Evolutionary conservation across 495 filamentous ascomycete species (phyloP), one percentile per base, ranked within the genome.

Genomic region (Neurospora sp.): DNA sequence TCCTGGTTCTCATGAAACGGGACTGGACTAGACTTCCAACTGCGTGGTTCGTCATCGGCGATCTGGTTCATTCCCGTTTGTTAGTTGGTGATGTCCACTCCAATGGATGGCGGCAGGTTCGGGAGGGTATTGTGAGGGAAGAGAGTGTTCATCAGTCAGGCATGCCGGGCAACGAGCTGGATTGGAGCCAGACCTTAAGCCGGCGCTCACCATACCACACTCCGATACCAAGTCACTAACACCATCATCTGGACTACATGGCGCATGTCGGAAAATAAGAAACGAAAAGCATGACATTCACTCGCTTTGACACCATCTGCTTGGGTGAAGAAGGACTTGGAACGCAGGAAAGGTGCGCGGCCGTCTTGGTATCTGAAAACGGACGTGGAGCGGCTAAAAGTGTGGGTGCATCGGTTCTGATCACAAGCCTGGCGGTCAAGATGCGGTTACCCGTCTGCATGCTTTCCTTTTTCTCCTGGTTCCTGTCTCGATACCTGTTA

Each of bases 401-500:
- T 16, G 53, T 61, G 53, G 27, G 27, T 35, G 53, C 53, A 65
- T 65, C 27, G 7, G 53, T 35, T 65, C 53, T 35, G 27, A 65
- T 16, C 53, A 65, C 14, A 65, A 59, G 71, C 74, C 71, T 44
- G 71, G 73, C 73, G 75, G 73, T 73, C 73, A 75, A 74, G 59
- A 72, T 71, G 75, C 73, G 45, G 71, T 61, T 73, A 65, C 35
- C 73, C 75, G 73, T 45, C 37, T 27, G 44, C 35, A 45, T 69
- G 44, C n/a, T 73, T 70, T 47, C n/a, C 20, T 61, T 70, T 45
- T 70, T 45, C 38, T 41, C 61, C 38, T 20, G 18, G 31, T n/a
- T 14, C 39, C 59, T 69, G 53, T 53, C 59, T 74, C 2, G 53
- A 61, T 61, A 14, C 27, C 27, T 61, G 53, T 18, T 16, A 61